Percentiles rank a stretch among this genome's conserved stretches.
These are phyloP conservation scores for Fusarium oxysporum DNA, from an alignment of 2,329 filamentous ascomycete genomes.

Conservation along the genomic window DNA sequence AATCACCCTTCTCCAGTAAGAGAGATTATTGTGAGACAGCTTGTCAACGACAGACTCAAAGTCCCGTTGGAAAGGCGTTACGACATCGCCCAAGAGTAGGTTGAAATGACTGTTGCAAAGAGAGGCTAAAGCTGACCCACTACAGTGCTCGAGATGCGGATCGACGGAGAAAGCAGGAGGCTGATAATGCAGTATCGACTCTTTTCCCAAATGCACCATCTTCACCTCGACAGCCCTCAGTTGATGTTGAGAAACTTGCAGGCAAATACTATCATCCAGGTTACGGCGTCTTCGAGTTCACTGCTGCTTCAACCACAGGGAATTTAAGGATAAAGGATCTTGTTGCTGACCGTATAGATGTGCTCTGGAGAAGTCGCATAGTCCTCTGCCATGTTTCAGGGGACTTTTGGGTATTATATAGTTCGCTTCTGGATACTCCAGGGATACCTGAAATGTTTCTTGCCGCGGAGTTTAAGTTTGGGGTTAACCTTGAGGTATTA, in stretches of 20 bases:
- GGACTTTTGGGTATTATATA: constrained; percentile 44
- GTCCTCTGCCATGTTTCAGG: constrained; percentile 46
- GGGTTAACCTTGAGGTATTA: neutral
- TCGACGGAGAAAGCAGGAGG: constrained; percentile 16
- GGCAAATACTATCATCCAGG: constrained; percentile 60
- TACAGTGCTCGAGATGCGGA: neutral
- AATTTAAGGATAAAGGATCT: constrained; percentile 34
- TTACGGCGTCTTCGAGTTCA: constrained; percentile 49
- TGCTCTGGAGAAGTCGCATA: constrained; percentile 39
- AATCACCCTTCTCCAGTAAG: constrained; percentile 57
- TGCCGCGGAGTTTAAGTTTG: neutral
- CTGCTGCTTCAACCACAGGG: constrained; percentile 7
- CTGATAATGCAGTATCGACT: neutral
- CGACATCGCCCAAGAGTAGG: constrained; percentile 37
- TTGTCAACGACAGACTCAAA: constrained; percentile 48
- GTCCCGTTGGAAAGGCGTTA: constrained; percentile 38
- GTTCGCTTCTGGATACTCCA: neutral
- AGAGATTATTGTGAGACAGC: constrained; percentile 42
- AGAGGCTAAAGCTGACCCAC: neutral
- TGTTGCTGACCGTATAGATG: constrained; percentile 39
- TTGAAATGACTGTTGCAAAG: neutral
- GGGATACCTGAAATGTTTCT: neutral
- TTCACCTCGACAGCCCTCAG: neutral
- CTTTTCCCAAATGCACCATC: neutral
- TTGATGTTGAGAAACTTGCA: constrained; percentile 14